A percentile compares a stretch with the other conserved stretches of the same genome.
These are phyloP conservation scores for Camellia granthamiana DNA, from an alignment of 148 eudicot species.

Conservation along the genomic window DNA sequence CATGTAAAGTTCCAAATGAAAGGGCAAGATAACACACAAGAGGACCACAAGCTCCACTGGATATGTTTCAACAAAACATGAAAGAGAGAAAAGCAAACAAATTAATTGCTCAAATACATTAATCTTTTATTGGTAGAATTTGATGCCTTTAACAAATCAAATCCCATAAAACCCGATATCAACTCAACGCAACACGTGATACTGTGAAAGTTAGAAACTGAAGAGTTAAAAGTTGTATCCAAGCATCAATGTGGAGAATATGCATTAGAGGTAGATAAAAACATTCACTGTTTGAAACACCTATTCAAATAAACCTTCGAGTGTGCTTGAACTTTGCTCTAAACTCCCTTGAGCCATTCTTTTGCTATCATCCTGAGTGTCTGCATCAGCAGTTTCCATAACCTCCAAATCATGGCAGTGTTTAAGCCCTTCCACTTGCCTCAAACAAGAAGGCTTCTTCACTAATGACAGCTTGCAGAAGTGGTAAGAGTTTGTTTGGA, in stretches of 20 bases:
- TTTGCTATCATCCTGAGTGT: conserved; percentile 12
- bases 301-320: conserved; percentile 24
- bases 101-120: not conserved
- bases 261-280: not conserved
- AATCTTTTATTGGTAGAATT: not conserved
- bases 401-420: conserved; percentile 23
- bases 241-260: conserved; percentile 6
- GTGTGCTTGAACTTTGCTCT: conserved; percentile 16
- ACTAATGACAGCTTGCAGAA: conserved; percentile 81
- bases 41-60: not conserved
- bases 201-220: not conserved
- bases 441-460: conserved; percentile 35
- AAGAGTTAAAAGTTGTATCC: not conserved
- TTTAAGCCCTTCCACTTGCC: conserved; percentile 23
- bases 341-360: conserved; percentile 15
- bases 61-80: not conserved
- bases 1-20: not conserved
- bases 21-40: no score
- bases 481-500: conserved; percentile 66
- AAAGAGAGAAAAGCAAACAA: not conserved
- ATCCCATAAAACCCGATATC: not conserved
- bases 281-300: not conserved
- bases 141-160: not conserved
- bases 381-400: conserved; percentile 18
- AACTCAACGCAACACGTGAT: not conserved